Evolutionary conservation across 2,329 filamentous ascomycete genomes (phyloP).

Genomic region (Alternaria dauci): DNA sequence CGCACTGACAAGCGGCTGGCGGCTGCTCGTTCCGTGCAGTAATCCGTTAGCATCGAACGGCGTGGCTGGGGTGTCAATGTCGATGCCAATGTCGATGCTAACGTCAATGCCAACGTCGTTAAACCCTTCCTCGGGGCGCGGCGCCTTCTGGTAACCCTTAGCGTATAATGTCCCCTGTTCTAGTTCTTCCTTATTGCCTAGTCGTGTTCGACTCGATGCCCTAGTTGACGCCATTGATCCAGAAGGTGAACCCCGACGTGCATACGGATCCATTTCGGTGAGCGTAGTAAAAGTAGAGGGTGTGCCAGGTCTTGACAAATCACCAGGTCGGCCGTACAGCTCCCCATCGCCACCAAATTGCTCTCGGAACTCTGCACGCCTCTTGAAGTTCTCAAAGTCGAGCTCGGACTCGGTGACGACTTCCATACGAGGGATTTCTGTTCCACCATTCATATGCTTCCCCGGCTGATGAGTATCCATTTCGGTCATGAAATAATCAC

Average conservation of each 20-base stretch:
- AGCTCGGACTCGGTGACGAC: constrained; percentile 84
- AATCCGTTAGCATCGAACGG: constrained; percentile 35
- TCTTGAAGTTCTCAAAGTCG: constrained; percentile 91
- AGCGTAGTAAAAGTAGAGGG: constrained; percentile 43
- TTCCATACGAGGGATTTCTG: constrained; percentile 71
- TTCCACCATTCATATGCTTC: constrained; percentile 46
- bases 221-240: constrained; percentile 26
- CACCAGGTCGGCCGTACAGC: constrained; percentile 64
- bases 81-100: constrained; percentile 26
- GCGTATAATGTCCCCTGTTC: constrained; percentile 39
- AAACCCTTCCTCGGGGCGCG: constrained; percentile 23
- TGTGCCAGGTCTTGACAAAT: constrained; percentile 55
- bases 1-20: constrained; percentile 27
- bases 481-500: constrained; percentile 80
- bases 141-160: constrained; percentile 36
- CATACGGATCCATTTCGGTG: constrained; percentile 29
- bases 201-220: constrained; percentile 31
- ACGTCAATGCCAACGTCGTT: constrained; percentile 28
- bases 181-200: constrained; percentile 25
- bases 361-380: constrained; percentile 84
- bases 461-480: constrained; percentile 70
- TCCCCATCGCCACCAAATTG: constrained; percentile 78
- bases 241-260: constrained; percentile 12
- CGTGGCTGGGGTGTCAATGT: constrained; percentile 32
- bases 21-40: constrained; percentile 23